A percentile compares a stretch with the other conserved stretches of the same genome.
phyloP scores from a whole-genome alignment of 331 rosid genomes.

The Acacia pycnantha region DNA sequence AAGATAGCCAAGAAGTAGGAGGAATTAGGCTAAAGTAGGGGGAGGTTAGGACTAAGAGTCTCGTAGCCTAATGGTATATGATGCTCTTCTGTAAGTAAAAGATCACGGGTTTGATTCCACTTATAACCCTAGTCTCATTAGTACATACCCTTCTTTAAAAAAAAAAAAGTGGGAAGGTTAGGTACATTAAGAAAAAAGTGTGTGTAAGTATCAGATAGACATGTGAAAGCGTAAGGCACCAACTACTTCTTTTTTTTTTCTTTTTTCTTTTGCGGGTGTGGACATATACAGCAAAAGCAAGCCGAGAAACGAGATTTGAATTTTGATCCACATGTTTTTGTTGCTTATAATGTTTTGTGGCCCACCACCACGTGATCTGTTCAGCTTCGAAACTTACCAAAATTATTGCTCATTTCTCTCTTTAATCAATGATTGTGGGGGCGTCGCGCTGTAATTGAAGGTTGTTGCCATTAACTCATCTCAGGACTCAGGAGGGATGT shows the following conservation, averaged over 20 bases:
- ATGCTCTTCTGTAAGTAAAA: too few relatives aligned
- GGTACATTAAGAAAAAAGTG: not conserved
- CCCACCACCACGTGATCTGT: not conserved
- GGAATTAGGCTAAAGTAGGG: not conserved
- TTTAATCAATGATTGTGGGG: not conserved
- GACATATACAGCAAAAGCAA: not conserved
- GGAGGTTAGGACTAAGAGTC: too few relatives aligned
- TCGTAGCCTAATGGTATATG: too few relatives aligned
- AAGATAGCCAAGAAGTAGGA: not conserved
- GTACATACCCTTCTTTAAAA: rapidly evolving
- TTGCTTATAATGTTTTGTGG: not conserved
- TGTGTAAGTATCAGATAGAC: not conserved
- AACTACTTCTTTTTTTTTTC: not conserved
- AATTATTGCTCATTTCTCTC: not conserved
- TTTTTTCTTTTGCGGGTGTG: not conserved
- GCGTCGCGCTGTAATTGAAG: not conserved
- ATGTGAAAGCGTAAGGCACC: not conserved
- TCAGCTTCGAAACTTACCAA: not conserved
- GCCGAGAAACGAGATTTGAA: too few relatives aligned
- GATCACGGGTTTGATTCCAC: rapidly evolving
- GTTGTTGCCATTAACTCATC: not conserved
- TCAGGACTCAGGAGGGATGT: too few relatives aligned
- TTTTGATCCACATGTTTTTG: not conserved
- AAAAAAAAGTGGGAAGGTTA: too few relatives aligned
- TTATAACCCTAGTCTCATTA: too few relatives aligned